Evolutionary conservation across 2,329 filamentous ascomycete species (phyloP).

Genomic region (Nannizziopsis barbatae): DNA sequence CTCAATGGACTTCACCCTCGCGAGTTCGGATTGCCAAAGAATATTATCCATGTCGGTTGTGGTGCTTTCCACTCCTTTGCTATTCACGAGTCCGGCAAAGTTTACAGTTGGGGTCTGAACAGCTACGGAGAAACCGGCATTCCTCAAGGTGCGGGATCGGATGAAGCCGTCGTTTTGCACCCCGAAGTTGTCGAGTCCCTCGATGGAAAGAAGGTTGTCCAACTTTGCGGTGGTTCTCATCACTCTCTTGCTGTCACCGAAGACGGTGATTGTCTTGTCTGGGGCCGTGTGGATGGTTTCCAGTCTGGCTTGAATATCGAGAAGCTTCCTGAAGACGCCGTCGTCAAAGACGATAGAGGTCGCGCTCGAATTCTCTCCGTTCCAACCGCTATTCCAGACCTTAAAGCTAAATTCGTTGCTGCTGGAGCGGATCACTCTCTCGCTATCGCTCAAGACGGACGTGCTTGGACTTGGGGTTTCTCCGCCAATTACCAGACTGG

Average conservation of each 20-base stretch:
- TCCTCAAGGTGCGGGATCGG: slow-evolving; percentile 51
- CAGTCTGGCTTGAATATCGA: slow-evolving; percentile 51
- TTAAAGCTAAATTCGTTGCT: slow-evolving; percentile 48
- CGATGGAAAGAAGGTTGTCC: slow-evolving; percentile 50
- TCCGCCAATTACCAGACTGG: slow-evolving; percentile 71
- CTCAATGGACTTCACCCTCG: slow-evolving; percentile 45
- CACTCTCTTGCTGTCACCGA: slow-evolving; percentile 54
- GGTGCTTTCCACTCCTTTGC: slow-evolving; percentile 77
- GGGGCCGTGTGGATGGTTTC: slow-evolving; percentile 50
- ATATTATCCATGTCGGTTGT: slow-evolving; percentile 51
- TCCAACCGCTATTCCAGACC: slow-evolving; percentile 51
- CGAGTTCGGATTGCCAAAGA: slow-evolving; percentile 47
- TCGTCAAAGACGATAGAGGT: slow-evolving; percentile 53
- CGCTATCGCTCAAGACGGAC: slow-evolving; percentile 56
- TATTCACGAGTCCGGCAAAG: slow-evolving; percentile 54
- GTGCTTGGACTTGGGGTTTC: slow-evolving; percentile 71
- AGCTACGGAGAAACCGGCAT: slow-evolving; percentile 73
- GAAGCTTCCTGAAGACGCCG: slow-evolving; percentile 46
- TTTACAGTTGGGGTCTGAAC: slow-evolving; percentile 78
- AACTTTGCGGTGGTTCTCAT: slow-evolving; percentile 62
- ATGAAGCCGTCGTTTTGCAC: slow-evolving; percentile 60
- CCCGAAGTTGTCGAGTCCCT: slow-evolving; percentile 58
- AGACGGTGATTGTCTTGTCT: slow-evolving; percentile 46
- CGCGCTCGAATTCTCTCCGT: slow-evolving; percentile 60
- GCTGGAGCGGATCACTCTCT: slow-evolving; percentile 64